Percentiles rank a stretch among this genome's conserved stretches.
Conservation (phyloP, 2,329 filamentous ascomycete genomes). For the Penicillium aurantiogriseum region DNA sequence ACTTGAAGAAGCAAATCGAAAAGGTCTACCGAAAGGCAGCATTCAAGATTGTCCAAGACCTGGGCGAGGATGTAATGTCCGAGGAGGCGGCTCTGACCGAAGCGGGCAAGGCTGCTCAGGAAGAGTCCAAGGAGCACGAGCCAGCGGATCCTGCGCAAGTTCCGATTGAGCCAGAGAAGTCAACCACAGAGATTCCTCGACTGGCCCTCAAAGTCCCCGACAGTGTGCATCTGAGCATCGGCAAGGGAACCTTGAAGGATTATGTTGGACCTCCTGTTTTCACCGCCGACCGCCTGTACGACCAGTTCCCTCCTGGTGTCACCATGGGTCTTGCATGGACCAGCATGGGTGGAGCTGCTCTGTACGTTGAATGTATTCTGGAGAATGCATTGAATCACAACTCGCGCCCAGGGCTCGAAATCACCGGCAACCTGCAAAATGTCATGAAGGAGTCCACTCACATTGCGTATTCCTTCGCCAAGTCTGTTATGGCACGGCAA, state of each 20-base stretch:
- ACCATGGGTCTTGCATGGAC: slow-evolving; percentile 99
- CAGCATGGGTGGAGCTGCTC: slow-evolving; percentile 89
- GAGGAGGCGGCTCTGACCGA: slow-evolving; percentile 81
- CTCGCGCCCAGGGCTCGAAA: slow-evolving; percentile 77
- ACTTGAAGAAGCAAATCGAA: slow-evolving; percentile 98
- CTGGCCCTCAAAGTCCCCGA: slow-evolving; percentile 81
- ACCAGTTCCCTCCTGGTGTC: slow-evolving; percentile 87
- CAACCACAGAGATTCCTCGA: slow-evolving; percentile 60
- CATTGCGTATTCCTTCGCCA: slow-evolving; percentile 95
- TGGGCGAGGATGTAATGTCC: slow-evolving; percentile 78
- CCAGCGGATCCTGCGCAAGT: slow-evolving; percentile 62
- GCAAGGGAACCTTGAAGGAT: slow-evolving; percentile 87
- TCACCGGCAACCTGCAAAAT: slow-evolving; percentile 89
- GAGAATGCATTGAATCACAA: slow-evolving; percentile 73
- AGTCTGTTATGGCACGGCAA: slow-evolving; percentile 77
- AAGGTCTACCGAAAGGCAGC: slow-evolving; percentile 98
- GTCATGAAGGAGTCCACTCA: slow-evolving; percentile 98
- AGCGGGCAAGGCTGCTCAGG: slow-evolving; percentile 75
- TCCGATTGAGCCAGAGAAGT: slow-evolving; percentile 44
- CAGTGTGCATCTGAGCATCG: slow-evolving; percentile 78
- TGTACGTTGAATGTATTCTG: slow-evolving; percentile 96
- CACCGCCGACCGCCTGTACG: slow-evolving; percentile 92
- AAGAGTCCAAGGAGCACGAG: slow-evolving; percentile 62
- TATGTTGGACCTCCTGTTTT: slow-evolving; percentile 96
- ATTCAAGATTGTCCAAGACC: slow-evolving; percentile 91